A percentile compares a stretch with the other conserved stretches of the same genome.
Evolutionary conservation across 2,329 filamentous ascomycete species (phyloP).

Genomic region (Hymenoscyphus fructigenus): DNA sequence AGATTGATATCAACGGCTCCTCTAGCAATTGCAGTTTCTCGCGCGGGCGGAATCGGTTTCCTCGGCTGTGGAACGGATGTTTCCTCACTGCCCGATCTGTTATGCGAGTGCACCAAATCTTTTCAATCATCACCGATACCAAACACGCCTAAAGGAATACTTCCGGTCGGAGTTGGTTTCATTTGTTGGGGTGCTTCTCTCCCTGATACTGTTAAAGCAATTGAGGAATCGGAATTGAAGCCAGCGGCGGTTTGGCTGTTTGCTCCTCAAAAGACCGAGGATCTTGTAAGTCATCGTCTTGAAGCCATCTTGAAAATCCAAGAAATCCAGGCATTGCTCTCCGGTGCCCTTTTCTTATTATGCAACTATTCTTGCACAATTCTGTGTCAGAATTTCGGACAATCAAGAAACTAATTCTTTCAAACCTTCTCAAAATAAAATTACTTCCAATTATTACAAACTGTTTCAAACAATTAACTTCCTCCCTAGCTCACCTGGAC

Average conservation of each 20-base stretch:
- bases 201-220: constrained; percentile 1
- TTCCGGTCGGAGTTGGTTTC: constrained; percentile 47
- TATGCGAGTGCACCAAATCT: constrained; percentile 29
- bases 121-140: not conserved
- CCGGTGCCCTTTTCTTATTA: too few relatives aligned
- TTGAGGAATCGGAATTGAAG: not conserved
- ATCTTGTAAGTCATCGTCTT: constrained; percentile 15
- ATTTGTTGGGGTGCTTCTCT: constrained; percentile 27
- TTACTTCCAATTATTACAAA: too few relatives aligned
- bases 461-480: too few relatives aligned
- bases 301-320: too few relatives aligned
- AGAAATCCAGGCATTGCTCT: too few relatives aligned
- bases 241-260: constrained; percentile 11
- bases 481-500: constrained; percentile 11
- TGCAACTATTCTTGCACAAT: too few relatives aligned
- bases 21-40: constrained; percentile 59
- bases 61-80: constrained; percentile 39
- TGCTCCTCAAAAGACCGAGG: not conserved
- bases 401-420: too few relatives aligned
- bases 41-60: constrained; percentile 50
- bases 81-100: constrained; percentile 34
- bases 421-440: too few relatives aligned
- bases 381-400: too few relatives aligned
- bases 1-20: constrained; percentile 62
- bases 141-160: constrained; percentile 17